Evolutionary conservation across 306 rosid genomes (phyloP).

Genomic region (Quercus robur): DNA sequence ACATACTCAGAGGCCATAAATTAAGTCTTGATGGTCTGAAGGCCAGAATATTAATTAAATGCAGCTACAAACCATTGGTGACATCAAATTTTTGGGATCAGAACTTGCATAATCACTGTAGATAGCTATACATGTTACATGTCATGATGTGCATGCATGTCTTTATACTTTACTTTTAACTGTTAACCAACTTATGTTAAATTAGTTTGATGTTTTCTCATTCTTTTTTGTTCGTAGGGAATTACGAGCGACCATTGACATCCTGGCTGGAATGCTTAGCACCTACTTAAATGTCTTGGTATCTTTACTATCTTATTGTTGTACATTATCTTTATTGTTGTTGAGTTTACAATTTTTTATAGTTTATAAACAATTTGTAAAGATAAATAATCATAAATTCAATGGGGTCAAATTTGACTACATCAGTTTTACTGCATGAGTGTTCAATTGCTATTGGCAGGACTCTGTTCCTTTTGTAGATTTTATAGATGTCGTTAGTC

Average conservation of each 20-base stretch:
- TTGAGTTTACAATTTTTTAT: conserved; percentile 6
- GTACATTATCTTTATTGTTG: conserved; percentile 16
- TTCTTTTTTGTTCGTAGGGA: conserved; percentile 54
- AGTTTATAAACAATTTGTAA: neutral
- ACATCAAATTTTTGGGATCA: neutral
- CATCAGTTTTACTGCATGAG: neutral
- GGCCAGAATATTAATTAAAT: neutral
- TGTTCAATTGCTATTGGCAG: neutral
- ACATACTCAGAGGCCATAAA: neutral
- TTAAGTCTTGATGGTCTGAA: neutral
- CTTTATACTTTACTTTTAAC: neutral
- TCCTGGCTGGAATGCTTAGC: conserved; percentile 88
- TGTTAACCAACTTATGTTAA: neutral
- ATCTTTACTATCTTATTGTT: conserved; percentile 38
- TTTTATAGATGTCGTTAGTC: neutral
- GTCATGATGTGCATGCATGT: neutral
- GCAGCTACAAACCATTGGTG: neutral
- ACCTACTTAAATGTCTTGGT: conserved; percentile 89
- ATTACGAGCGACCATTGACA: conserved; percentile 55
- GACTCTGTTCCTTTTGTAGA: neutral
- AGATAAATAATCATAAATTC: neutral
- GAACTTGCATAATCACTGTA: neutral
- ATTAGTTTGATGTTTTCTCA: neutral
- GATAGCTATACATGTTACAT: neutral
- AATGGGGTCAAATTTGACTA: neutral